phyloP scores from a whole-genome alignment of 441 rosid species.

The Melastoma candidum region DNA sequence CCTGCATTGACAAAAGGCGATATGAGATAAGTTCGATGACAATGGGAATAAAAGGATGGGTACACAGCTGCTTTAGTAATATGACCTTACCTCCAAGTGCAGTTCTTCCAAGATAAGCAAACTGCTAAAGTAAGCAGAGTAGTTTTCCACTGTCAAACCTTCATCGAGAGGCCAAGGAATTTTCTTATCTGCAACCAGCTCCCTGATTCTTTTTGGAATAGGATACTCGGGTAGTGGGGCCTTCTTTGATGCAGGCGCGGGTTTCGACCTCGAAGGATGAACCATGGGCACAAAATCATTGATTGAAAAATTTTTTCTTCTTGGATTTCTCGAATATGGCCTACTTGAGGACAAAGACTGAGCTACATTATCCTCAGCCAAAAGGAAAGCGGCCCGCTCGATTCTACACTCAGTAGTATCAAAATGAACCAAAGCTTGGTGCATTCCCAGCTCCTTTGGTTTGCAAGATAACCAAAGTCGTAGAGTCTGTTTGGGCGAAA shows the following conservation, averaged over 20 bases:
- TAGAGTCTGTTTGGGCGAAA: conserved; percentile 31
- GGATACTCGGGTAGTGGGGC: conserved; percentile 32
- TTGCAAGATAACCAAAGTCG: conserved; percentile 56
- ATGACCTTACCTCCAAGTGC: conserved; percentile 39
- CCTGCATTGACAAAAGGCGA: conserved; percentile 21
- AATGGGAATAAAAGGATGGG: conserved; percentile 4
- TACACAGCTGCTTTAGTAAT: conserved; percentile 1
- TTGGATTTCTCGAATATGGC: conserved; percentile 28
- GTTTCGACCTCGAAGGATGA: conserved; percentile 17
- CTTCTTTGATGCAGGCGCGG: conserved; percentile 5
- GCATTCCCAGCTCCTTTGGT: conserved; percentile 46
- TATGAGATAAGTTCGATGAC: neutral
- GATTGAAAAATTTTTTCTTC: conserved; percentile 21
- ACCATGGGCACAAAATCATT: conserved; percentile 24
- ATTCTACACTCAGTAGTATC: conserved; percentile 32
- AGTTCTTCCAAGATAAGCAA: conserved; percentile 52
- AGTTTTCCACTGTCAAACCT: conserved; percentile 27
- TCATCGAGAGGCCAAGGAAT: conserved; percentile 24
- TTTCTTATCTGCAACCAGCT: conserved; percentile 27
- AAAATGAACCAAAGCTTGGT: conserved; percentile 38
- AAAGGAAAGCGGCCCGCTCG: conserved; percentile 40
- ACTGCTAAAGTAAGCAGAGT: conserved; percentile 37
- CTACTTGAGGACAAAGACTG: conserved; percentile 34
- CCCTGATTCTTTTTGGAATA: conserved; percentile 36
- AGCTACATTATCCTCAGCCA: conserved; percentile 51